These are phyloP conservation scores for Prunus yedoensis DNA, from an alignment of 331 rosid genomes.

Conservation along the genomic window DNA sequence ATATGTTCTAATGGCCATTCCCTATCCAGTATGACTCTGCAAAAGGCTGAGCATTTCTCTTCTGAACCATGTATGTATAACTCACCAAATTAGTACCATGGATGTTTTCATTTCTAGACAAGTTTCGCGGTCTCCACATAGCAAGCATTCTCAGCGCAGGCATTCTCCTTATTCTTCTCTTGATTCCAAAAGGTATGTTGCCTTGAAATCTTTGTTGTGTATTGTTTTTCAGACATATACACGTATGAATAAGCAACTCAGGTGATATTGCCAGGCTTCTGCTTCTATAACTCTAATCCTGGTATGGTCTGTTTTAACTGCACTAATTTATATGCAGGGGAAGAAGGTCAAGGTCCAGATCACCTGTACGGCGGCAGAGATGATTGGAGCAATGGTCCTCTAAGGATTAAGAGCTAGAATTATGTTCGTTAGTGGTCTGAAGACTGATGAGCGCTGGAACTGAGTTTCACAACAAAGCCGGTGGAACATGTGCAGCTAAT, in stretches of 20 bases:
- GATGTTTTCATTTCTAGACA: conserved; percentile 95
- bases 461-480: neutral
- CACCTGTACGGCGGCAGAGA: conserved; percentile 77
- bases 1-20: conserved; percentile 37
- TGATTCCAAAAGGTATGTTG: conserved; percentile 81
- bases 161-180: conserved; percentile 99
- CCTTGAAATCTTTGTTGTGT: conserved; percentile 51
- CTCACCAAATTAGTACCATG: conserved; percentile 91
- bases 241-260: conserved; percentile 61
- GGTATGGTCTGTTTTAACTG: conserved; percentile 30
- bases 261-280: conserved; percentile 61
- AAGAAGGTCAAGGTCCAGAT: conserved; percentile 81
- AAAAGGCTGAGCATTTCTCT: conserved; percentile 58
- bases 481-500: neutral
- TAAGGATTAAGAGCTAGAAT: neutral
- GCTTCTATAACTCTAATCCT: conserved; percentile 23
- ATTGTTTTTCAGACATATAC: conserved; percentile 66
- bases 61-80: conserved; percentile 45
- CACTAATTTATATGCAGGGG: conserved; percentile 55
- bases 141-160: conserved; percentile 99
- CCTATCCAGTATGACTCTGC: conserved; percentile 47
- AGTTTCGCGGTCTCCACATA: conserved; percentile 99
- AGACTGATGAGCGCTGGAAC: neutral
- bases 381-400: conserved; percentile 34
- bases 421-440: neutral